These are phyloP conservation scores for Mycosphaerella arachidis DNA, from an alignment of 2,329 filamentous ascomycete genomes.

Conservation along the genomic window DNA sequence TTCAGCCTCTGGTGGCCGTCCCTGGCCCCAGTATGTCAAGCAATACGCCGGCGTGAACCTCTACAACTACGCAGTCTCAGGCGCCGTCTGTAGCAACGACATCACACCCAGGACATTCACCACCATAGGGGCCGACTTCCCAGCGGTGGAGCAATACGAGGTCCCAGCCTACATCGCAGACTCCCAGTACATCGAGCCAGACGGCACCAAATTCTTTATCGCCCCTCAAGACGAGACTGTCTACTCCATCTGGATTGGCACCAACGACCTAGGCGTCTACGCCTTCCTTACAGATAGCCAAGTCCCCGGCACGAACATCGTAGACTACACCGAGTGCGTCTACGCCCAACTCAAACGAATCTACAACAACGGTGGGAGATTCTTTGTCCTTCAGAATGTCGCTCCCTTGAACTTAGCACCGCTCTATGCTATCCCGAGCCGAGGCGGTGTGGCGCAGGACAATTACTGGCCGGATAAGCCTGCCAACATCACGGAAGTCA, in stretches of 20 bases:
- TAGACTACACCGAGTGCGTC: conserved; percentile 64
- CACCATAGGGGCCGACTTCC: conserved; percentile 51
- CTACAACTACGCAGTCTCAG: conserved; percentile 57
- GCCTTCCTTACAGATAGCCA: conserved; percentile 65
- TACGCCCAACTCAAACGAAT: conserved; percentile 59
- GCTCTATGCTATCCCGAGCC: conserved; percentile 53
- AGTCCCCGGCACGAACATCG: conserved; percentile 54
- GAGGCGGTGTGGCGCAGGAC: not conserved
- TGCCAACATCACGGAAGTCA: conserved; percentile 47
- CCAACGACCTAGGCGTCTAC: conserved; percentile 67
- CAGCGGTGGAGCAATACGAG: conserved; percentile 45
- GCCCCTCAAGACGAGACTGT: conserved; percentile 57
- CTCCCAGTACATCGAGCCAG: conserved; percentile 29
- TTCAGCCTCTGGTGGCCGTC: conserved; percentile 61
- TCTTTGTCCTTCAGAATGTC: conserved; percentile 68
- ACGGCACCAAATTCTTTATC: conserved; percentile 40
- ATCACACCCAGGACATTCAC: conserved; percentile 55
- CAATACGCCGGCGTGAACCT: conserved; percentile 54
- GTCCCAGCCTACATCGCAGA: conserved; percentile 47
- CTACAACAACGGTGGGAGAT: conserved; percentile 62
- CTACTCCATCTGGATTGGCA: conserved; percentile 76
- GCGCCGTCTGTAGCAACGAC: conserved; percentile 67
- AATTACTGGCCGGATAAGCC: conserved; percentile 46
- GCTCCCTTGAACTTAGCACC: conserved; percentile 65
- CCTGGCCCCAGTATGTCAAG: conserved; percentile 65